Conservation (phyloP, 805 yeast genomes). For the Candida oleophila region DNA sequence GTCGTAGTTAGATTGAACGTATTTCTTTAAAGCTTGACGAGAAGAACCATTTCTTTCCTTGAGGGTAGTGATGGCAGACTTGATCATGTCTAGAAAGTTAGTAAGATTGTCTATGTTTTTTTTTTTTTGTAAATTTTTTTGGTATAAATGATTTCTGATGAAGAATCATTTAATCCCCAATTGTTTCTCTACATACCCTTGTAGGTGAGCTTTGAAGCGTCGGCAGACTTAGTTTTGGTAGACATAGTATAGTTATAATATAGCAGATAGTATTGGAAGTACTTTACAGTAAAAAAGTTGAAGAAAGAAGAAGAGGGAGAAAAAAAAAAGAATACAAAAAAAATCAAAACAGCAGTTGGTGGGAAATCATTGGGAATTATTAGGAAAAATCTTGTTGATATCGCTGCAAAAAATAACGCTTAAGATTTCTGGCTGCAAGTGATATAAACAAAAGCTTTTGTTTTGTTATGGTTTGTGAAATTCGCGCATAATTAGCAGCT, state of each 20-base stretch:
- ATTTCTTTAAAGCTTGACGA: slow-evolving; percentile 87
- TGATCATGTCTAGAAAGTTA: slow-evolving; percentile 40
- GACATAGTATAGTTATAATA: slow-evolving; percentile 24
- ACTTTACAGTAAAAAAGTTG: slow-evolving; percentile 2
- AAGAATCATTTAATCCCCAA: neutral
- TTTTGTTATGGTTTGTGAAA: slow-evolving; percentile 1
- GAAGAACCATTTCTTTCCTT: slow-evolving; percentile 83
- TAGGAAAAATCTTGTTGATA: neutral
- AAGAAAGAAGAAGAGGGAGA: slow-evolving; percentile 7
- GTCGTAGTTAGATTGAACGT: slow-evolving; percentile 62
- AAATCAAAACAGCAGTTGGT: neutral
- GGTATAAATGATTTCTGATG: too few species aligned
- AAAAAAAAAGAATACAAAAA: slow-evolving; percentile 10
- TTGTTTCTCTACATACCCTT: slow-evolving; percentile 39
- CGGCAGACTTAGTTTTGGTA: slow-evolving; percentile 28
- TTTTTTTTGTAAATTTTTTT: too few species aligned
- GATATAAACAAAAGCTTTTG: neutral
- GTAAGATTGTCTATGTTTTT: neutral
- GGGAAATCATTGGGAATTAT: neutral
- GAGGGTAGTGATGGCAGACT: slow-evolving; percentile 65
- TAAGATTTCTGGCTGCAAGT: neutral
- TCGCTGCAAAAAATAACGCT: neutral
- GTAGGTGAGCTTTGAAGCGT: slow-evolving; percentile 38
- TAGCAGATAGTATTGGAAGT: slow-evolving; percentile 1
- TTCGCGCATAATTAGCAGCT: slow-evolving; percentile 1